A percentile compares a stretch with the other conserved stretches of the same genome.
These are phyloP conservation scores for Phytopythium ostracodes DNA, from an alignment of 352 stramenopile species.

Conservation along the genomic window DNA sequence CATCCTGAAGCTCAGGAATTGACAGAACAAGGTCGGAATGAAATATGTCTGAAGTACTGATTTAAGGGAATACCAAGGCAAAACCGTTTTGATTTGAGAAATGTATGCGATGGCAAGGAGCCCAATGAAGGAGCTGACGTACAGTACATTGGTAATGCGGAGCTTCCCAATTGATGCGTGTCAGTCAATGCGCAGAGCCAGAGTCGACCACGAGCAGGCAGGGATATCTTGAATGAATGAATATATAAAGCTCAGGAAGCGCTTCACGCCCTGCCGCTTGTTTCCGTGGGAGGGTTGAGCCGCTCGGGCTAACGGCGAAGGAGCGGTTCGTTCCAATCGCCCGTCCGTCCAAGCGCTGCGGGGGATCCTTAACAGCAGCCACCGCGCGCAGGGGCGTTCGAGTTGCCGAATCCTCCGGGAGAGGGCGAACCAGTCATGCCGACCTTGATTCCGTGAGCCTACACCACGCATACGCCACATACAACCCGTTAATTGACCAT, in stretches of 20 bases:
- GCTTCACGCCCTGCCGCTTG: background rate
- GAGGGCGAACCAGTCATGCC: conserved; percentile 81
- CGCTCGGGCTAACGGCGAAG: background rate
- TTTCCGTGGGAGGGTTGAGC: background rate
- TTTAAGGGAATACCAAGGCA: no score
- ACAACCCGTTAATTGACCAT: background rate
- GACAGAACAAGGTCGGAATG: no score
- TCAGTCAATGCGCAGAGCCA: background rate
- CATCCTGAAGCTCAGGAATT: no score
- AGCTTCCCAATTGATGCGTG: background rate
- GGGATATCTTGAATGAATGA: background rate
- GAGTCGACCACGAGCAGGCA: background rate
- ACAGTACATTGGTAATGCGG: no score
- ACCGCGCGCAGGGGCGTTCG: conserved; percentile 60
- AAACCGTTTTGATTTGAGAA: no score
- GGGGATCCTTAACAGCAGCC: conserved; percentile 69
- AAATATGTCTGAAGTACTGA: no score
- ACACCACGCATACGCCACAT: no score
- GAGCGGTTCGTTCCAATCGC: background rate
- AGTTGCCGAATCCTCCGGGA: conserved; percentile 74
- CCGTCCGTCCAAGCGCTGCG: background rate
- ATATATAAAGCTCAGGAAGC: conserved; percentile 2
- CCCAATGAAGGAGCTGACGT: no score
- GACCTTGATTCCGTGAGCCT: conserved; percentile 88
- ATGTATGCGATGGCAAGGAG: no score